Conservation (phyloP, 148 eudicot species). For the Camellia granthamiana region DNA sequence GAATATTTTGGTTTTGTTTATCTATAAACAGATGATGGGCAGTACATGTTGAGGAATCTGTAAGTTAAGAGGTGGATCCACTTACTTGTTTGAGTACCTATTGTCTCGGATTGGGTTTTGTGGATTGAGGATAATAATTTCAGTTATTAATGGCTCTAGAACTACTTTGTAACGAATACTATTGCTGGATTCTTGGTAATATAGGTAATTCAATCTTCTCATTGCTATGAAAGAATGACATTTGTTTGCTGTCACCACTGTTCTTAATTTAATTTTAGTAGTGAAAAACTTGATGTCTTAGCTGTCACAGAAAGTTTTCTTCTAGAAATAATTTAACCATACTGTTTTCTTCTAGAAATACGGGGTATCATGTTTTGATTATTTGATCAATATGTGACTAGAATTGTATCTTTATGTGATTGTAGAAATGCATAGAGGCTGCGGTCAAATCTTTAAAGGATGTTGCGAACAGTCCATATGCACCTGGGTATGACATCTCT, state of each 20-base stretch:
- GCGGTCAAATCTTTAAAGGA: conserved; percentile 84
- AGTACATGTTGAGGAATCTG: not conserved
- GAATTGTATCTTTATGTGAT: conserved; percentile 16
- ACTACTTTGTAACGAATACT: not conserved
- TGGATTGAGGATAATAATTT: not conserved
- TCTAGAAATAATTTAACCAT: not conserved
- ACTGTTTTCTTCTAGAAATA: not conserved
- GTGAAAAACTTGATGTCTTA: not conserved
- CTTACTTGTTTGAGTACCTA: not conserved
- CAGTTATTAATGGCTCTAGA: not conserved
- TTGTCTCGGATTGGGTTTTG: not conserved
- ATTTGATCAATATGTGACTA: not conserved
- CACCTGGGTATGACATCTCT: conserved; percentile 90
- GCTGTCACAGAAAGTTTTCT: not conserved
- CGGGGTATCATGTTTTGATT: not conserved
- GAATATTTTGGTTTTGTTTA: not conserved
- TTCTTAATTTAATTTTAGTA: not conserved
- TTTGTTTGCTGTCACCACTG: not conserved
- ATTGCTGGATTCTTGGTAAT: not conserved
- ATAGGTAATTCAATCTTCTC: not conserved
- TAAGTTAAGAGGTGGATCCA: conserved; percentile 3
- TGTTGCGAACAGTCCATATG: conserved; percentile 88
- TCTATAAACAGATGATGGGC: not conserved
- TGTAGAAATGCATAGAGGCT: conserved; percentile 86
- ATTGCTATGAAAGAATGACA: not conserved